Base-by-base conservation (phyloP, 179 eudicot species). In the Actinidia polygama region DNA sequence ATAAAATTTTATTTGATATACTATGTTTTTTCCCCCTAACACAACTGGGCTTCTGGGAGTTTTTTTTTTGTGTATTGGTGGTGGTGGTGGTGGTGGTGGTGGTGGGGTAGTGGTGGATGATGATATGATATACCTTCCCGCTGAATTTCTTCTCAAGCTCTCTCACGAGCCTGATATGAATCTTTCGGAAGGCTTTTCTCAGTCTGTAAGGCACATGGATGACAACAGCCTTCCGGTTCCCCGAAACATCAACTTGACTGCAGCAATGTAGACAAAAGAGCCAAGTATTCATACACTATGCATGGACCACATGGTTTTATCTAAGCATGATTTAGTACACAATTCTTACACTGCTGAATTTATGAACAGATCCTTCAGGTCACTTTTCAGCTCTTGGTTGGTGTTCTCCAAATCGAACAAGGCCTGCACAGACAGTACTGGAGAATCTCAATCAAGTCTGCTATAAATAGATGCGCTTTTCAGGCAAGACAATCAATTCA, bases 141-240 rank as follows among this genome's bases (percentile, higher is more conserved):
- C 91, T 89, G 82, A 89, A 89, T 86, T 89, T 87, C 86, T 89
- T 89, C 83, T 87, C 91, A 26, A 89, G 90, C 84, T 89, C 91
- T 47, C 91, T 87, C 15, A 87, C 90, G 72, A 89, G 83, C 24
- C 83, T 78, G 46, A 40, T 75, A 79, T 89, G 90, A 77, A 87
- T 84, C 84, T 89, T 89, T 64, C 87, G 87, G 82, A 80, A 89
- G 23, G 83, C 58, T 54, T 89, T 89, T 57, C 90, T 87, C 62
- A 89, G 75, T 71, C 91, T 89, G 90, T 84, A 87, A 15, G 91
- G 91, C 1, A 89, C 89, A 59, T 86, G 90, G 87, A 87, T 76
- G 19, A 89, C 82, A 19, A 89, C 85, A 59, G 92, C 92, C 84
- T 88, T 89, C 77, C 87, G 85, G 85, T 80, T 85, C 85, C 78